Conservation (phyloP, 352 stramenopile genomes). For the Phytophthora cactorum region DNA sequence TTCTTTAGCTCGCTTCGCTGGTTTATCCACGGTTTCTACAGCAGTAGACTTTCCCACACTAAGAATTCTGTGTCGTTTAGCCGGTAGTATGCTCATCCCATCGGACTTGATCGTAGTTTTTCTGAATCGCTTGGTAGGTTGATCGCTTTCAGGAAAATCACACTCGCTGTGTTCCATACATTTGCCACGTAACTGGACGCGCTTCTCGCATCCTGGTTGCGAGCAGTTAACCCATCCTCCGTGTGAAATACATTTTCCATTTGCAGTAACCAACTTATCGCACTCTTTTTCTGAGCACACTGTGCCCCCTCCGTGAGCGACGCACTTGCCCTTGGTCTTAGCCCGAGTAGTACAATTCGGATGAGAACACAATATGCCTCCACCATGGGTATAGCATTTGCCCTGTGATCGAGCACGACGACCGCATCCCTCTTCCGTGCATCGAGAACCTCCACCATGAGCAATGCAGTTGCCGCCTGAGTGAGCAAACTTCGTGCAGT, state of each 20-base stretch:
- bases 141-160: not conserved
- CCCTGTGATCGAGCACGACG: slow-evolving; percentile 7
- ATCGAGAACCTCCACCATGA: slow-evolving; percentile 17
- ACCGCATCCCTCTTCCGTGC: slow-evolving; percentile 5
- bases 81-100: not conserved
- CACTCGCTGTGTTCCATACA: slow-evolving; percentile 7
- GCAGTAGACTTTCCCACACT: not conserved
- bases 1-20: not conserved
- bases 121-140: not conserved
- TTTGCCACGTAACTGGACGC: slow-evolving; percentile 4
- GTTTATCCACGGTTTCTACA: not conserved
- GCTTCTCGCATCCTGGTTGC: slow-evolving; percentile 14
- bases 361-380: slow-evolving; percentile 5
- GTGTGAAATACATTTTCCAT: slow-evolving; percentile 15
- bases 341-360: slow-evolving; percentile 14
- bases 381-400: slow-evolving; percentile 20
- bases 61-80: not conserved
- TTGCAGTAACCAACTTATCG: slow-evolving; percentile 14
- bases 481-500: slow-evolving; percentile 20
- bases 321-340: slow-evolving; percentile 15
- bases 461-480: slow-evolving; percentile 11
- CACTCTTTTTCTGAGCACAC: slow-evolving; percentile 4
- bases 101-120: not conserved
- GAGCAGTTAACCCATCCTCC: slow-evolving; percentile 14
- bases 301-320: slow-evolving; percentile 23